Conservation (phyloP, 306 rosid genomes). For the Malus sieversii region DNA sequence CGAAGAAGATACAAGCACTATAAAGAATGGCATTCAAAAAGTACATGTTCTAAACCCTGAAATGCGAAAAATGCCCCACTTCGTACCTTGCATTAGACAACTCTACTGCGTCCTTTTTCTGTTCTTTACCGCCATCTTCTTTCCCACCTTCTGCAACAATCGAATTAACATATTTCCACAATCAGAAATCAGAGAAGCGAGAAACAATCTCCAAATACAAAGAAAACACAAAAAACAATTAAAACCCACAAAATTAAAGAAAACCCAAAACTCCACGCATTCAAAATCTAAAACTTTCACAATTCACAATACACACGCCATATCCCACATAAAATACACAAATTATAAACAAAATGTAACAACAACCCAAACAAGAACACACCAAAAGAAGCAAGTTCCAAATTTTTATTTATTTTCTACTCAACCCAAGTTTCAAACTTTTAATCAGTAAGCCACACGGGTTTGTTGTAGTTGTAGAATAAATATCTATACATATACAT, state of each 20-base stretch:
- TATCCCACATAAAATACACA: neutral
- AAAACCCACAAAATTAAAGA: neutral
- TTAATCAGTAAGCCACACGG: neutral
- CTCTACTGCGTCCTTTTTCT: conserved; percentile 30
- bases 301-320: neutral
- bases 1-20: neutral
- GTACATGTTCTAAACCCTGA: neutral
- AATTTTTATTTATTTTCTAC: neutral
- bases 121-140: conserved; percentile 34
- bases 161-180: neutral
- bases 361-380: neutral
- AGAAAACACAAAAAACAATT: neutral
- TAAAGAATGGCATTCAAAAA: neutral
- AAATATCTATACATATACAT: too few species aligned
- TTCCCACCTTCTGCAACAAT: conserved; percentile 30
- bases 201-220: neutral
- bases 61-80: neutral
- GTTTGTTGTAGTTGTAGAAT: neutral
- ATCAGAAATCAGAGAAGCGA: conserved; percentile 6
- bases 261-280: neutral
- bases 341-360: neutral
- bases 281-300: neutral
- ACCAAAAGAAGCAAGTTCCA: neutral
- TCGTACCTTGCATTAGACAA: conserved; percentile 50
- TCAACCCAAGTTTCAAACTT: neutral